Conservation (phyloP, 2,329 filamentous ascomycete species). For the Rhytidhysteron rufulum region DNA sequence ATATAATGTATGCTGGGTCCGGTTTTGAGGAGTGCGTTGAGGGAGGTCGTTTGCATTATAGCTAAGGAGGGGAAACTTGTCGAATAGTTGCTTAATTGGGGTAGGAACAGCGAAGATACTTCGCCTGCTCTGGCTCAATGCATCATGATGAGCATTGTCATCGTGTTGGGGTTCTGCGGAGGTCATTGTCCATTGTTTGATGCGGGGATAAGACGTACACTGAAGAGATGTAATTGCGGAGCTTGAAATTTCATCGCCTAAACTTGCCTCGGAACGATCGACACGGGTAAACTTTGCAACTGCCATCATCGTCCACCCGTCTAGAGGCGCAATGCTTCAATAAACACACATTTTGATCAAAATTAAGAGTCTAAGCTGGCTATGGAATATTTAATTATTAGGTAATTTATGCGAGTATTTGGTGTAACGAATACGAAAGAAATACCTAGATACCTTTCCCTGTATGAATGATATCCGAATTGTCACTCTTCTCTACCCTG, state of each 20-base stretch:
- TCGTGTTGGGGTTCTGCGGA: slow-evolving; percentile 12
- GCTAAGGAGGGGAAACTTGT: slow-evolving; percentile 72
- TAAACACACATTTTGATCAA: too few relatives aligned
- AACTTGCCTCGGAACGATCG: slow-evolving; percentile 1
- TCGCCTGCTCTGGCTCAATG: slow-evolving; percentile 11
- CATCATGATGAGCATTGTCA: slow-evolving; percentile 4
- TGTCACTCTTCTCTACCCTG: too few relatives aligned
- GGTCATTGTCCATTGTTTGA: slow-evolving; percentile 17
- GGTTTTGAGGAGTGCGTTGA: slow-evolving; percentile 49
- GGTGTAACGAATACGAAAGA: too few relatives aligned
- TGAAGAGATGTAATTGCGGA: neutral
- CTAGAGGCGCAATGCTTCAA: too few relatives aligned
- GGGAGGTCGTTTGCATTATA: slow-evolving; percentile 76
- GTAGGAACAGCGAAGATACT: slow-evolving; percentile 56
- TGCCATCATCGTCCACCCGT: too few relatives aligned
- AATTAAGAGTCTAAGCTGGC: too few relatives aligned
- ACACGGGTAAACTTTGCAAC: too few relatives aligned
- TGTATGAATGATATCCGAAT: too few relatives aligned
- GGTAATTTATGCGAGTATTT: too few relatives aligned
- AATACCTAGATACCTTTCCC: too few relatives aligned
- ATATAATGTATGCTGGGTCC: slow-evolving; percentile 60
- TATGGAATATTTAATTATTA: too few relatives aligned
- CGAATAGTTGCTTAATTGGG: slow-evolving; percentile 78
- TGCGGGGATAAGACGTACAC: neutral
- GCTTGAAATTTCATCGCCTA: slow-evolving; percentile 1